Conservation (phyloP, 2,329 filamentous ascomycete species). For the Aspergillus jensenii region DNA sequence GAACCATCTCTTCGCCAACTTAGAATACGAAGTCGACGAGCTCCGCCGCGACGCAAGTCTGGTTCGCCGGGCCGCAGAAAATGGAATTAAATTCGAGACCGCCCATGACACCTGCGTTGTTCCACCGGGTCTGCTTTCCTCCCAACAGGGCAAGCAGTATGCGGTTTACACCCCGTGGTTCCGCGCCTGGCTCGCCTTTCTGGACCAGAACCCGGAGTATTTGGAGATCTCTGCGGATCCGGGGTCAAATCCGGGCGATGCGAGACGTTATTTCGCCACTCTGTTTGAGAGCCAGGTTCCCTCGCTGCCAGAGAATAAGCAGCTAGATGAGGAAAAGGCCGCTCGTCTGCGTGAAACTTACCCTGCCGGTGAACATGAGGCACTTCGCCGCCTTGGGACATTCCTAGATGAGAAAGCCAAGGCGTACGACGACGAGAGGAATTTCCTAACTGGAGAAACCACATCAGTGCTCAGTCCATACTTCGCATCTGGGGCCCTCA, state of each 20-base stretch:
- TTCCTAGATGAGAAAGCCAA: constrained; percentile 67
- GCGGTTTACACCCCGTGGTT: constrained; percentile 85
- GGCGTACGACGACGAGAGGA: constrained; percentile 64
- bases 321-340: constrained; percentile 58
- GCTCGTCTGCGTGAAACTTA: constrained; percentile 61
- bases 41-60: constrained; percentile 72
- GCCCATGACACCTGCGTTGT: constrained; percentile 83
- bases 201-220: constrained; percentile 68
- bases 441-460: constrained; percentile 61
- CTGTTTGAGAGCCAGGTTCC: constrained; percentile 66
- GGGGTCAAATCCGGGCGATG: constrained; percentile 51
- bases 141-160: constrained; percentile 73
- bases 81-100: constrained; percentile 67
- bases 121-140: constrained; percentile 66
- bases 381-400: constrained; percentile 59
- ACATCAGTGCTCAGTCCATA: constrained; percentile 74
- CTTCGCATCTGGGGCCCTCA: constrained; percentile 66
- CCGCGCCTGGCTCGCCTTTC: constrained; percentile 69
- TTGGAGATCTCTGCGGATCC: constrained; percentile 63
- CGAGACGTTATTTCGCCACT: constrained; percentile 50
- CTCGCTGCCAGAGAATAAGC: constrained; percentile 62
- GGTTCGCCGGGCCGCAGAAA: constrained; percentile 59
- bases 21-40: constrained; percentile 92
- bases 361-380: constrained; percentile 76
- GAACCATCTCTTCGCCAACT: constrained; percentile 75